Base-by-base conservation (phyloP, 2,329 filamentous ascomycete species). In the Epichloe hybrida region DNA sequence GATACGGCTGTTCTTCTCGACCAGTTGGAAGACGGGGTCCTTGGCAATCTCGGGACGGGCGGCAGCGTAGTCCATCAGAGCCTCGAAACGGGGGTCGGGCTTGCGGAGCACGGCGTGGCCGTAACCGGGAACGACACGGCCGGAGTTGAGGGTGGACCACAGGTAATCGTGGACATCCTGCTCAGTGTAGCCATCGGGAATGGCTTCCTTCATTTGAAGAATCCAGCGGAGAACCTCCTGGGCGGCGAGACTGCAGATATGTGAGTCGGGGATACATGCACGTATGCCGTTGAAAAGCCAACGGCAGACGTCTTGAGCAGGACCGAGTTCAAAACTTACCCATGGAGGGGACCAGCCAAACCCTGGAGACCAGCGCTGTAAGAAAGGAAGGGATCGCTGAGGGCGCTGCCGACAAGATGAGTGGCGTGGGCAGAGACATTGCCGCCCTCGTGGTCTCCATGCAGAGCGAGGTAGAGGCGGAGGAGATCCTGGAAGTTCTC, bases 221-320 rank as follows among this genome's bases (percentile, higher is more conserved):
- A 96, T 94, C 87, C 90, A 98, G 64, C 93, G 86, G 55, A 98
- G 81, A 38, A 97, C 93, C 67, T 98, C 93, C 69, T 98, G 93
- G 6, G 93, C 93, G 47, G 93, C 93, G 53, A 98, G 82, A 52
- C 91, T 68, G 38, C 7, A 36, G 31, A 20, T n/a, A 23, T 8
- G 5, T 34, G n/a, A 9, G 49, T 34, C 40, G 17, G 11, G 11
- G 31, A 21, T 9, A 31, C 27, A 37, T n/a, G 12, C 35, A 27
- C 3, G 12, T 27, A 27, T 21, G 21, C 12, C 20, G 21, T 27
- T 1, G 7, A 9, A 27, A 2, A 8, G 41, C 13, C 43, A 12
- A 13, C 5, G 17, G 20, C 35, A 21, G 5, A 13, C 3, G 12
- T 8, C n/a, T 34, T 23, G 40, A 8, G 8, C 4, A 11, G 3